Conservation (phyloP, 305 asterid species). For the Solanum hybrid region DNA sequence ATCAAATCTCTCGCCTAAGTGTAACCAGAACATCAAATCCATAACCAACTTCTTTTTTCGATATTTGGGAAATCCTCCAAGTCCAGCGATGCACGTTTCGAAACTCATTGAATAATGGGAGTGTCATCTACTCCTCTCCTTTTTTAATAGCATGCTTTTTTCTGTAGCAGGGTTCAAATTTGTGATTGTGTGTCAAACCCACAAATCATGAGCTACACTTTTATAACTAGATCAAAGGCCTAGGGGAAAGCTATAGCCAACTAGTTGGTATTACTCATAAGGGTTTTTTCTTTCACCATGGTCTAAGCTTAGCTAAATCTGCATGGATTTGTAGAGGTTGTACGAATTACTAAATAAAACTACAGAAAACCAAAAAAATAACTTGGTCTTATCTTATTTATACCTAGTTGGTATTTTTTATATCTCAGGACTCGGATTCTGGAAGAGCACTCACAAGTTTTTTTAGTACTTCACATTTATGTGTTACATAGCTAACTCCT, state of each 20-base stretch:
- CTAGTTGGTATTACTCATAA: background rate
- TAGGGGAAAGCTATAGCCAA: background rate
- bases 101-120: background rate
- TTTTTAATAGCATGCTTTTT: background rate
- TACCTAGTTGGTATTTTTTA: too few species aligned
- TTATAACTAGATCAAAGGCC: background rate
- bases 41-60: background rate
- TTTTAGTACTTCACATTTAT: background rate
- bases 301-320: background rate
- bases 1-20: constrained; percentile 17
- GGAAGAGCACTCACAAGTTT: background rate
- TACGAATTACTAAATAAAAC: too few species aligned
- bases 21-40: background rate
- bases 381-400: too few species aligned
- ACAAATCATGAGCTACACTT: background rate
- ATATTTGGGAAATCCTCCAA: background rate
- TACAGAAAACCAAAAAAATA: too few species aligned
- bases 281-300: background rate
- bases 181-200: background rate
- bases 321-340: background rate
- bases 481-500: background rate
- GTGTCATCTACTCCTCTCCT: background rate
- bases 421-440: background rate
- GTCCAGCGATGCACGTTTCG: background rate
- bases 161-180: background rate